Evolutionary conservation across 2,329 filamentous ascomycete genomes (phyloP).

Genomic region (Dactylellina drechsleri): DNA sequence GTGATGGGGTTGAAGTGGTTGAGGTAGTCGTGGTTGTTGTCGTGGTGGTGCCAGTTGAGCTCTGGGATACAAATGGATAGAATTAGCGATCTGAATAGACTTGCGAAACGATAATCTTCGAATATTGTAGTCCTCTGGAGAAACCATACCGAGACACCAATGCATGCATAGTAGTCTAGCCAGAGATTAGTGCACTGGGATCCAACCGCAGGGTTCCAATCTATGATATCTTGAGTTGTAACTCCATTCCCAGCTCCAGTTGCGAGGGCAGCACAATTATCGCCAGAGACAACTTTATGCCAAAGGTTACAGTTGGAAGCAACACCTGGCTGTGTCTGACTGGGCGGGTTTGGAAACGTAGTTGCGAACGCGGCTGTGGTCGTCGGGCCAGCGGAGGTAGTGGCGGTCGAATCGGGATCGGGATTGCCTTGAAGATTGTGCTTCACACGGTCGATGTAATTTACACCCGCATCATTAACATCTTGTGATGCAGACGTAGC

Average conservation of each 20-base stretch:
- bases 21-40: neutral
- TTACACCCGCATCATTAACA: slow-evolving; percentile 24
- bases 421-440: slow-evolving; percentile 31
- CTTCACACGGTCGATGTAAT: slow-evolving; percentile 38
- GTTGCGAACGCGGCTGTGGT: slow-evolving; percentile 26
- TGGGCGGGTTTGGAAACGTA: slow-evolving; percentile 15
- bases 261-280: slow-evolving; percentile 24
- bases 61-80: neutral
- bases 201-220: slow-evolving; percentile 33
- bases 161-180: slow-evolving; percentile 23
- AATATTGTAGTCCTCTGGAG: neutral
- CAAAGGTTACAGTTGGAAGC: slow-evolving; percentile 26
- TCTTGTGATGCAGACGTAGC: slow-evolving; percentile 34
- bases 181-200: slow-evolving; percentile 18
- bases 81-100: neutral
- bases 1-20: slow-evolving; percentile 13
- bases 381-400: slow-evolving; percentile 13
- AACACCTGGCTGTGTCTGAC: slow-evolving; percentile 35
- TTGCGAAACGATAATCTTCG: too few species aligned
- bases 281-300: slow-evolving; percentile 18
- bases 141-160: slow-evolving; percentile 22
- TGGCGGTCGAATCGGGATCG: slow-evolving; percentile 23
- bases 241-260: slow-evolving; percentile 21
- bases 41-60: slow-evolving; percentile 13
- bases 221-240: slow-evolving; percentile 14